Conservation (phyloP, 164 flowering plant species). For the Amborella trichopoda region DNA sequence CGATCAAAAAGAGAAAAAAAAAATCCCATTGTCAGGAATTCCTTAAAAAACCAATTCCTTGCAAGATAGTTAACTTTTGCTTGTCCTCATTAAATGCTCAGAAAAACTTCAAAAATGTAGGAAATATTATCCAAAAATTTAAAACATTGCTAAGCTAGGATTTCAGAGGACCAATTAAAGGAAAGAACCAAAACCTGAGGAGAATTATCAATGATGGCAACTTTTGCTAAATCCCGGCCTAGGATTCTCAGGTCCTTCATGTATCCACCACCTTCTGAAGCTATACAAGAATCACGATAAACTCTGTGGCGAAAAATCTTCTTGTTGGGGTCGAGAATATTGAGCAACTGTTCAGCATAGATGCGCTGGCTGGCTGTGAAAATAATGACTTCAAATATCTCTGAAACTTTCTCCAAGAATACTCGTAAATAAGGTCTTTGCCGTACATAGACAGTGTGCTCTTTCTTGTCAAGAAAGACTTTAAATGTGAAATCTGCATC, state of each 20-base stretch:
- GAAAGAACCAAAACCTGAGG: slow-evolving; percentile 63
- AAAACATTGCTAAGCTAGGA: too few relatives aligned
- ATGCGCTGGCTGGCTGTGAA: slow-evolving; percentile 97
- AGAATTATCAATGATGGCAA: slow-evolving; percentile 83
- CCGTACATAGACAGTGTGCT: slow-evolving; percentile 77
- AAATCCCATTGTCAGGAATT: too few relatives aligned
- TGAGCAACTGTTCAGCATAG: slow-evolving; percentile 79
- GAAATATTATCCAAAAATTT: neutral
- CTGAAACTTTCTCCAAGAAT: slow-evolving; percentile 77
- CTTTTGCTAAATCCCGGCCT: slow-evolving; percentile 93
- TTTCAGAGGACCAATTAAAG: too few relatives aligned
- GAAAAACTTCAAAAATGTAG: neutral
- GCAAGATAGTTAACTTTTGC: too few relatives aligned
- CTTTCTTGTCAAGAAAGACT: slow-evolving; percentile 76
- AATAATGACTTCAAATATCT: slow-evolving; percentile 81
- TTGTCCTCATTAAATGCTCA: neutral
- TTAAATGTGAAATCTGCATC: slow-evolving; percentile 87
- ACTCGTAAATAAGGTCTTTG: slow-evolving; percentile 66
- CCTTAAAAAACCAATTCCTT: too few relatives aligned
- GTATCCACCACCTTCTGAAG: slow-evolving; percentile 76
- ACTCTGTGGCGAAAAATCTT: slow-evolving; percentile 67
- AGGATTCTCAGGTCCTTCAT: slow-evolving; percentile 88
- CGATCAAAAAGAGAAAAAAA: too few relatives aligned
- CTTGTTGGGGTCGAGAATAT: slow-evolving; percentile 71
- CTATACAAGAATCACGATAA: slow-evolving; percentile 88